Evolutionary conservation across 2,329 filamentous ascomycete genomes (phyloP).

Genomic region (Botrytis tulipae): DNA sequence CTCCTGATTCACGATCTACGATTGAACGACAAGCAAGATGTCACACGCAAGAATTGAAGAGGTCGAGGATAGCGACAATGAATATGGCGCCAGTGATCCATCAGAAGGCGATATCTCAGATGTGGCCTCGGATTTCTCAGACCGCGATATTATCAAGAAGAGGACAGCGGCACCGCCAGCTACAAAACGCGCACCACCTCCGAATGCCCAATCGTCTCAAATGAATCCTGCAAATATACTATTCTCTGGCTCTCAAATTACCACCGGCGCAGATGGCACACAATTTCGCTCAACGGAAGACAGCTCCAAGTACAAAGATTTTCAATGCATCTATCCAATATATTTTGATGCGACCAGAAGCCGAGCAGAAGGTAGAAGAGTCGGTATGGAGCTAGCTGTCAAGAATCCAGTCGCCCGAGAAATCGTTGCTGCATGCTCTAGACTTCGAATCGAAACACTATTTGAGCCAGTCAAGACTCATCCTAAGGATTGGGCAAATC

Average conservation of each 20-base stretch:
- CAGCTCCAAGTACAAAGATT: constrained; percentile 64
- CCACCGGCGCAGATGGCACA: constrained; percentile 38
- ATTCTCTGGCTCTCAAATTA: constrained; percentile 41
- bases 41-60: constrained; percentile 90
- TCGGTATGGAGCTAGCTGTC: constrained; percentile 70
- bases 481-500: constrained; percentile 97
- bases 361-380: constrained; percentile 78
- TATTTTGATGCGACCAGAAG: constrained; percentile 84
- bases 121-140: constrained; percentile 56
- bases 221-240: constrained; percentile 43
- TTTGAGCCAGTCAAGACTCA: constrained; percentile 92
- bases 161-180: constrained; percentile 11
- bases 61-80: constrained; percentile 70
- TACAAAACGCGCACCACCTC: constrained; percentile 32
- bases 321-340: constrained; percentile 88
- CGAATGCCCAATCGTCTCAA: constrained; percentile 40
- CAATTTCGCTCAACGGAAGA: constrained; percentile 45
- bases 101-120: constrained; percentile 79
- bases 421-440: constrained; percentile 80
- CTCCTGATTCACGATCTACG: constrained; percentile 7
- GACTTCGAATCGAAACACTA: constrained; percentile 68
- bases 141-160: constrained; percentile 41
- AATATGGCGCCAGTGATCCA: constrained; percentile 62
- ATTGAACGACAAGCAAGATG: constrained; percentile 51
- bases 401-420: constrained; percentile 83